phyloP scores from a whole-genome alignment of 2,329 filamentous ascomycete species.

The Diplocarpon rosae region DNA sequence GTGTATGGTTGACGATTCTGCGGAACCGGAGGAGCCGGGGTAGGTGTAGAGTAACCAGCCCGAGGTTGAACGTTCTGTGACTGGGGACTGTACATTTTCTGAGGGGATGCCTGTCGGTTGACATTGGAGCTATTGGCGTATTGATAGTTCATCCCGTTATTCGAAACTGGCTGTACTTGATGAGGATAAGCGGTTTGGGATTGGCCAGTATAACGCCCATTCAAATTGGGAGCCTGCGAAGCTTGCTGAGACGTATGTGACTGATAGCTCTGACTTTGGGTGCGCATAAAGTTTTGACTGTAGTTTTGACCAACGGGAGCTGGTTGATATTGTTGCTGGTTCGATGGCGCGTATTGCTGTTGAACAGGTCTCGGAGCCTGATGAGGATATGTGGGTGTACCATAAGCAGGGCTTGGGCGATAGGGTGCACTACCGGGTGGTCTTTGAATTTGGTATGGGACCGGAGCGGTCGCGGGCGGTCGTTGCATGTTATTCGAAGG shows the following conservation, averaged over 20 bases:
- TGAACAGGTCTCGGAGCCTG: conserved; percentile 22
- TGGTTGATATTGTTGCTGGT: conserved; percentile 20
- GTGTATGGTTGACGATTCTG: conserved; percentile 18
- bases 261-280: conserved; percentile 18
- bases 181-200: conserved; percentile 18
- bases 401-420: conserved; percentile 20
- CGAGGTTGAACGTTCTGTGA: conserved; percentile 13
- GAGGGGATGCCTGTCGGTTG: conserved; percentile 24
- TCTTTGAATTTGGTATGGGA: conserved; percentile 21
- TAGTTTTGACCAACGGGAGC: conserved; percentile 11
- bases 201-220: conserved; percentile 21
- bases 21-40: conserved; percentile 16
- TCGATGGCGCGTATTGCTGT: conserved; percentile 19
- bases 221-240: conserved; percentile 13
- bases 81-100: conserved; percentile 24
- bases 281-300: conserved; percentile 15
- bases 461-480: conserved; percentile 20
- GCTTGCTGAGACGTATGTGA: conserved; percentile 15
- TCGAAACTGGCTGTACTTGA: conserved; percentile 20
- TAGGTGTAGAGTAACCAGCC: conserved; percentile 18
- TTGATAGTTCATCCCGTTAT: conserved; percentile 19
- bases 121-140: conserved; percentile 19
- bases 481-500: conserved; percentile 20
- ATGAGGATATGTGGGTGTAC: conserved; percentile 23
- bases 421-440: conserved; percentile 20